Base-by-base conservation (phyloP, 2,329 filamentous ascomycete species). In the Aspergillus melleus region DNA sequence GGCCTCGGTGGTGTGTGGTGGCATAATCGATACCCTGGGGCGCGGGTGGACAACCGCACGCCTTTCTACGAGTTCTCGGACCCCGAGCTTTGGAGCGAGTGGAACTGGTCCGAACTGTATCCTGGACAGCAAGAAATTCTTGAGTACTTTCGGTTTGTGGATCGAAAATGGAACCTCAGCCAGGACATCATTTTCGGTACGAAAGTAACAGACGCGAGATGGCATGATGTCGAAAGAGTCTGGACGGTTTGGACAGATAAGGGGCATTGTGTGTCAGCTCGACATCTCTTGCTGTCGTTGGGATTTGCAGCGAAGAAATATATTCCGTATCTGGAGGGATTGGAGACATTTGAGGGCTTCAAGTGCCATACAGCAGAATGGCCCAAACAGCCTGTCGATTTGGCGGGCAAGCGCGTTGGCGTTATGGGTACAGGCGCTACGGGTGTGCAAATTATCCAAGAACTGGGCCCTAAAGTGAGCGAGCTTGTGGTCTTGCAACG, bases 371-470 rank as follows among this genome's bases (percentile, higher is more conserved):
- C 82, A 0, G 80, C 84, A 0, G 74, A 77, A 36, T 88, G 84
- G 84, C 79, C 83, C 4, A 66, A 79, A 11, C 75, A 77, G 5
- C 61, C 54, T 1, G 72, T 84, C 9, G 76, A 84, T 30, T 70
- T 84, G 6, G 67, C 66, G 2, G 80, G 74, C 14, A 83, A 83
- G 62, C 74, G 74, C 9, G 81, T 85, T n/a, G 79, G 80, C 2
- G 70, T 86, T 16, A 79, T 87, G 57, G 85, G 84, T 20, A 84
- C 75, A 44, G 84, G 84, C 1, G 81, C 82, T 42, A 81, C 81
- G 6, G 84, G 79, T 1, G 77, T 84, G 8, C 84, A 86, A 68
- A 78, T 86, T n/a, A 75, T 83, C 0, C 87, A 90, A 64, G 85
- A 66, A 57, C 84, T 82, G 72, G 84, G 81, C 1, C 81, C 82